Base-by-base conservation (phyloP, 768 basidiomycete genomes). In the Suillus subluteus region DNA sequence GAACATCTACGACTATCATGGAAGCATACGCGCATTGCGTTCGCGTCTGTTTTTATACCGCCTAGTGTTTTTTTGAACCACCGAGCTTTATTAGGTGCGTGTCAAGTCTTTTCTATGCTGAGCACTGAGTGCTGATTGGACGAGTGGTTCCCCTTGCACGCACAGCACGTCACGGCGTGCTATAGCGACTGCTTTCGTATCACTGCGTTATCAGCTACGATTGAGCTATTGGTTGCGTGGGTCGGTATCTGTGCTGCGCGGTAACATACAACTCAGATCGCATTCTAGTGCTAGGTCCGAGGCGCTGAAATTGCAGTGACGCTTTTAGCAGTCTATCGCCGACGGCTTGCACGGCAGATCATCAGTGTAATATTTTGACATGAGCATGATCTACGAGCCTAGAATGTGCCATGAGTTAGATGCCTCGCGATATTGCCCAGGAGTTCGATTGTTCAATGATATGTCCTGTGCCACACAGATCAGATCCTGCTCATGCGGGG, bases 121-220 rank as follows among this genome's bases (percentile, higher is more conserved):
- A 30, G 38, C 16, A 40, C 1, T 26, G 38, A 30, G 38, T 26
- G 26, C 58, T 43, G 32, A 61, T 61, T 41, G 59, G 59, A 3
- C 41, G 18, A 41, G 38, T 26, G 18, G 58, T 15, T 8, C 38
- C 40, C 40, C 18, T 41, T 41, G 18, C 40, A 40, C 16, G 16
- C 35, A 43, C 41, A 61, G 59, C 59, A 43, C 6, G 59, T 43
- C 40, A 61, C 6, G 13, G 23, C 26, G n/a, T 18, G 26, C 41
- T 11, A 12, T 40, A 59, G 38, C 5, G 23, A 30, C 59, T 43
- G 30, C 30, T 61, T 61, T 43, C 26, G 59, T 61, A 43, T 12
- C 30, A 26, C 59, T 61, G 41, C 59, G 59, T 61, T 61, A 61
- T 61, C 59, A 61, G 30, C 59, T 61, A 61, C 26, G 18, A 21